A percentile compares a stretch with the other conserved stretches of the same genome.
Conservation (phyloP, 2,329 filamentous ascomycete genomes). For the Xylaria arbuscula region DNA sequence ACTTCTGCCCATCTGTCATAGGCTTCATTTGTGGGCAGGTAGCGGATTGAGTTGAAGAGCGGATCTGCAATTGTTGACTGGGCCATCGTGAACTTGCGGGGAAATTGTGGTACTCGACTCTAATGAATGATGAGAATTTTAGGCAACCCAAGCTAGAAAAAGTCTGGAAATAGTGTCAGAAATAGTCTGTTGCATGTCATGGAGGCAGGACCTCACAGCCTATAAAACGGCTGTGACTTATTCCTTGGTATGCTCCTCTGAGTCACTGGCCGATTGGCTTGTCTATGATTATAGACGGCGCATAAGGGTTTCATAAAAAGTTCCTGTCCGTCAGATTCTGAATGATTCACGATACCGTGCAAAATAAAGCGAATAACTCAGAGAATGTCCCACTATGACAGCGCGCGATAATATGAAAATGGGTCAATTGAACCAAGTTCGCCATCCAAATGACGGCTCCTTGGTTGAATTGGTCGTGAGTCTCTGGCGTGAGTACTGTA, state of each 20-base stretch:
- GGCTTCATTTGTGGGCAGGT: conserved; percentile 50
- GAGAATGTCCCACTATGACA: too few species aligned
- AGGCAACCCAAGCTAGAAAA: too few species aligned
- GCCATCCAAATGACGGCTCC: too few species aligned
- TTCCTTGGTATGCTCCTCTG: conserved; percentile 20
- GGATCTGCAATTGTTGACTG: conserved; percentile 22
- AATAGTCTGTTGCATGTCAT: not conserved
- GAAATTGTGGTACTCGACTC: too few species aligned
- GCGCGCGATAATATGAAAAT: too few species aligned
- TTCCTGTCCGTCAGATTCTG: not conserved
- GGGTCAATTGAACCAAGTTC: too few species aligned
- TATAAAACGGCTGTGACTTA: conserved; percentile 12
- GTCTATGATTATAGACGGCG: not conserved
- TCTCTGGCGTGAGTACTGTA: conserved; percentile 26
- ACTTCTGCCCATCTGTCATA: conserved; percentile 54
- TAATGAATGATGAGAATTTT: not conserved
- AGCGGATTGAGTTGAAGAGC: conserved; percentile 43
- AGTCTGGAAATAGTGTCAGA: not conserved
- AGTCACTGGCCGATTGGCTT: conserved; percentile 24
- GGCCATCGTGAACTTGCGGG: conserved; percentile 29
- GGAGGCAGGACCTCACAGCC: not conserved
- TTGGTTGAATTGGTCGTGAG: conserved; percentile 21
- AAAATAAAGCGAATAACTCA: too few species aligned
- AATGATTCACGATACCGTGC: not conserved
- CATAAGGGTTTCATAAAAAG: not conserved